phyloP scores from a whole-genome alignment of 2,329 filamentous ascomycete species.

The Drechslerella stenobrocha region DNA sequence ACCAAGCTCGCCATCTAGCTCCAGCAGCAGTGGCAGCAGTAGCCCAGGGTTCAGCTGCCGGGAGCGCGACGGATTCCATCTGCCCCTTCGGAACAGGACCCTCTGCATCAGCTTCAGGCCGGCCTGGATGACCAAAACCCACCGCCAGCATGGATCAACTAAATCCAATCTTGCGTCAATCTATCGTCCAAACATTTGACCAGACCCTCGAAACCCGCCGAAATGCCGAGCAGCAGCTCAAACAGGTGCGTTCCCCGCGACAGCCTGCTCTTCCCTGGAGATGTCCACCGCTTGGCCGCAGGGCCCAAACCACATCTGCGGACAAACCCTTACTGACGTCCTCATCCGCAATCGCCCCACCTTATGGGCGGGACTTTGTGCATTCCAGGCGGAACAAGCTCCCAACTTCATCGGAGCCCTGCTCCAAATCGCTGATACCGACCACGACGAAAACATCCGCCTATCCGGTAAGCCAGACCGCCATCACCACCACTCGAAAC shows the following conservation, averaged over 20 bases:
- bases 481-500: slow-evolving; percentile 51
- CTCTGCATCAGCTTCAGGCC: slow-evolving; percentile 24
- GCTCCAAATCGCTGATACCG: slow-evolving; percentile 83
- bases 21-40: neutral
- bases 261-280: too few species aligned
- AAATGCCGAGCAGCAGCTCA: slow-evolving; percentile 77
- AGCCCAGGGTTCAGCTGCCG: slow-evolving; percentile 1
- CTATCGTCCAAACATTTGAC: slow-evolving; percentile 75
- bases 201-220: slow-evolving; percentile 73
- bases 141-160: slow-evolving; percentile 38
- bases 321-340: slow-evolving; percentile 42
- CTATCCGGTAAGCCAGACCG: slow-evolving; percentile 72
- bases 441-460: slow-evolving; percentile 81
- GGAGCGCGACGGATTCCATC: neutral
- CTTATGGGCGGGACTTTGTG: slow-evolving; percentile 31
- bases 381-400: slow-evolving; percentile 77
- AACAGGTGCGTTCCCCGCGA: slow-evolving; percentile 66
- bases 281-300: slow-evolving; percentile 51
- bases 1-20: too few species aligned
- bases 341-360: slow-evolving; percentile 33
- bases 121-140: slow-evolving; percentile 34
- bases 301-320: neutral
- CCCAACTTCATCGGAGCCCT: slow-evolving; percentile 88
- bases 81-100: neutral
- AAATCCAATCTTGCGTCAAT: slow-evolving; percentile 65